Evolutionary conservation across 2,329 filamentous ascomycete species (phyloP).

Genomic region (Talaromyces sp.): DNA sequence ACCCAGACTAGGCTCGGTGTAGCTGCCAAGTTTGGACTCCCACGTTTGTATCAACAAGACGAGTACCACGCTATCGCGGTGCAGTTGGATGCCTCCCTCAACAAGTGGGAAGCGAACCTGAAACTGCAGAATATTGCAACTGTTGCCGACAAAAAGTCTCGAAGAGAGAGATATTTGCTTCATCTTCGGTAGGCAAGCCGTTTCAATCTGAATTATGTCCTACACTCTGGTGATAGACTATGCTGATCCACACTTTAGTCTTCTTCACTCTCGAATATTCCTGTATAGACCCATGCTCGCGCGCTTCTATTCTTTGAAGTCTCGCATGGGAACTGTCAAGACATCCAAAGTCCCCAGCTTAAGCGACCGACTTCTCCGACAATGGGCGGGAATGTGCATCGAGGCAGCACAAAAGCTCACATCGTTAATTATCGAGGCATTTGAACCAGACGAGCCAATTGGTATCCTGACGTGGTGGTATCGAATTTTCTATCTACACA

Average conservation of each 20-base stretch:
- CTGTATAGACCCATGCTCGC: conserved; percentile 17
- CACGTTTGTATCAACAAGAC: conserved; percentile 14
- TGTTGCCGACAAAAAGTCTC: conserved; percentile 7
- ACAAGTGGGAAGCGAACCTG: conserved; percentile 14
- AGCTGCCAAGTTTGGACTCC: conserved; percentile 10
- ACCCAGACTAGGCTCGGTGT: conserved; percentile 13
- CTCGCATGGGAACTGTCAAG: neutral
- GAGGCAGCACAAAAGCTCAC: conserved; percentile 15
- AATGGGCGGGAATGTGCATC: conserved; percentile 15
- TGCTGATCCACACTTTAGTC: conserved; percentile 6
- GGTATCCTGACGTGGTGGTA: conserved; percentile 18
- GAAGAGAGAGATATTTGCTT: conserved; percentile 13
- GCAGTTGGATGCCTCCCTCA: conserved; percentile 15
- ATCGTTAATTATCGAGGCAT: conserved; percentile 12
- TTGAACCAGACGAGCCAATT: conserved; percentile 12
- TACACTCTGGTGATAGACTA: neutral
- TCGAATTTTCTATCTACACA: conserved; percentile 18
- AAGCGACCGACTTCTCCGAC: conserved; percentile 14
- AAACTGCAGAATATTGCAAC: conserved; percentile 8
- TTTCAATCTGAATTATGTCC: neutral
- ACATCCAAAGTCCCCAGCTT: conserved; percentile 5
- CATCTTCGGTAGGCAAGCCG: conserved; percentile 13
- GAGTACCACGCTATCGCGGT: conserved; percentile 15
- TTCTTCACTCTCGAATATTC: conserved; percentile 15
- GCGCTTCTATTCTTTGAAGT: conserved; percentile 13